Percentiles rank a stretch among this genome's conserved stretches.
Conservation (phyloP, 2,329 filamentous ascomycete genomes). For the Fusarium buharicum region DNA sequence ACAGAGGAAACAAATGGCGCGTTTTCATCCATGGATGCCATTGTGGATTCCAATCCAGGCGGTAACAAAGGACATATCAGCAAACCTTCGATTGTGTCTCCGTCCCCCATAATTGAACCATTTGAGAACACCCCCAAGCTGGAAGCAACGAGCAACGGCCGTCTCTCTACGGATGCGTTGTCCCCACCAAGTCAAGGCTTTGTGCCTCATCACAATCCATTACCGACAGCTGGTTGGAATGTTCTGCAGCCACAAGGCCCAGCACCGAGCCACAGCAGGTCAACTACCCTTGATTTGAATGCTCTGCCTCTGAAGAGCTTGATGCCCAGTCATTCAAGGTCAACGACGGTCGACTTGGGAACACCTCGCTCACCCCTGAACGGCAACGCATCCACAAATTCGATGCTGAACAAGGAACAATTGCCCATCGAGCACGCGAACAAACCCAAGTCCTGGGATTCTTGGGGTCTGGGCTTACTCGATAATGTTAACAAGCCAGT, state of each 20-base stretch:
- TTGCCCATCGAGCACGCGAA: constrained; percentile 15
- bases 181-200: constrained; percentile 5
- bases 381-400: constrained; percentile 14
- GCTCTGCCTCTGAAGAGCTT: constrained; percentile 18
- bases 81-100: constrained; percentile 22
- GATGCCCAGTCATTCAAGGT: constrained; percentile 23
- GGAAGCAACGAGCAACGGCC: constrained; percentile 2
- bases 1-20: constrained; percentile 31
- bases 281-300: constrained; percentile 30
- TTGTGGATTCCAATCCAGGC: constrained; percentile 4
- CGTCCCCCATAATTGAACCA: constrained; percentile 18
- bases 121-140: neutral
- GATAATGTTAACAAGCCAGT: constrained; percentile 22
- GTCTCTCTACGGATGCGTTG: constrained; percentile 24
- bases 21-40: constrained; percentile 34
- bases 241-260: constrained; percentile 7
- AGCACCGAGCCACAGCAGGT: constrained; percentile 29
- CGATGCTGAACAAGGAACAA: constrained; percentile 18
- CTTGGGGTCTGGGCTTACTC: constrained; percentile 35
- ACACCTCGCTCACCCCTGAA: constrained; percentile 26
- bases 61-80: constrained; percentile 5
- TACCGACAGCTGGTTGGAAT: neutral
- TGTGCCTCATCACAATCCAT: constrained; percentile 2
- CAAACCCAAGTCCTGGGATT: constrained; percentile 33
- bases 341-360: constrained; percentile 32